phyloP scores from a whole-genome alignment of 208 protist genomes.

The Leishmania martiniquensis region DNA sequence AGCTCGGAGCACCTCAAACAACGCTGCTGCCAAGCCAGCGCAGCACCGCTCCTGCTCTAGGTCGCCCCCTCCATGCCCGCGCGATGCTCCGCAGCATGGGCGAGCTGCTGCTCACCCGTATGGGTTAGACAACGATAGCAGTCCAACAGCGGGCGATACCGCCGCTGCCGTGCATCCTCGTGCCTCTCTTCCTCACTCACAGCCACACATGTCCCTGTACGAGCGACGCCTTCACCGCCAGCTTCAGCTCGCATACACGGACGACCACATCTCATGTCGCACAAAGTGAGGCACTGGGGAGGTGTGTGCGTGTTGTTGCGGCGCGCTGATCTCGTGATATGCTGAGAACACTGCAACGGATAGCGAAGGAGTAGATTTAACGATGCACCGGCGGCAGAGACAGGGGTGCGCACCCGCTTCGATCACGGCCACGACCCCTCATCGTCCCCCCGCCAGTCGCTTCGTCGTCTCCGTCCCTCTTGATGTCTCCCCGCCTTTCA shows the following conservation, averaged over 20 bases:
- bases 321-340: neutral
- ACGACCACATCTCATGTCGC: neutral
- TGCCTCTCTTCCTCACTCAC: neutral
- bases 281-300: neutral
- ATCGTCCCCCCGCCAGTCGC: neutral
- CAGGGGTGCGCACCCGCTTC: neutral
- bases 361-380: neutral
- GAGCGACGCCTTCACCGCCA: constrained; percentile 17
- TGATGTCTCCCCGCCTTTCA: neutral
- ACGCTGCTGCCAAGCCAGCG: neutral
- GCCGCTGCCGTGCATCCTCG: neutral
- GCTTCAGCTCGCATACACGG: constrained; percentile 23
- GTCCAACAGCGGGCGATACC: neutral
- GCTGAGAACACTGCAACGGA: neutral
- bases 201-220: constrained; percentile 18
- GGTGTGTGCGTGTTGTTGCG: neutral
- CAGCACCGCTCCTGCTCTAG: neutral
- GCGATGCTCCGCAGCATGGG: neutral
- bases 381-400: neutral
- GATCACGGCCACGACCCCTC: neutral
- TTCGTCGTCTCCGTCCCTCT: neutral
- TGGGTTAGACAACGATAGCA: neutral
- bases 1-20: neutral
- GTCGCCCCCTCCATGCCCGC: neutral
- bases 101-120: neutral